phyloP scores from a whole-genome alignment of 371 early-diverging fungal genomes.

The Syncephalastrum racemosum region DNA sequence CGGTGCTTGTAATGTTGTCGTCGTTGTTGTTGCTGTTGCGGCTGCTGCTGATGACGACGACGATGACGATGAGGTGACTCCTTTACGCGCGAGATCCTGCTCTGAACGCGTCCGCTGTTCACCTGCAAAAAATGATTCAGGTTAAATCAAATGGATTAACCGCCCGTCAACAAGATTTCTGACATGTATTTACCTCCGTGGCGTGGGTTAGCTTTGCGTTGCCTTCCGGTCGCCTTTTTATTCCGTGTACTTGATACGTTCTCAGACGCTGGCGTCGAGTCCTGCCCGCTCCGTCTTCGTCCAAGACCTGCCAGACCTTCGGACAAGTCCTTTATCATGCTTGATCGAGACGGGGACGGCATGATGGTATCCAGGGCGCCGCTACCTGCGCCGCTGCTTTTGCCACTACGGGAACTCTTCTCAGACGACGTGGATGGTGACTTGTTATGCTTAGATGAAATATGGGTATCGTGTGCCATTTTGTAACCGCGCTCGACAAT shows the following conservation, averaged over 20 bases:
- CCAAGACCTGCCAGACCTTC: slow-evolving; percentile 27
- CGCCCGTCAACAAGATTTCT: slow-evolving; percentile 2
- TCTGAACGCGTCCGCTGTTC: slow-evolving; percentile 36
- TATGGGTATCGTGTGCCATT: slow-evolving; percentile 12
- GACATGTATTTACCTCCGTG: not conserved
- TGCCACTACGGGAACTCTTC: slow-evolving; percentile 19
- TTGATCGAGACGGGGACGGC: slow-evolving; percentile 33
- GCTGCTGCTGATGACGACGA: slow-evolving; percentile 6
- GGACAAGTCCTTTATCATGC: slow-evolving; percentile 30
- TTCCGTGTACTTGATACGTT: slow-evolving; percentile 8
- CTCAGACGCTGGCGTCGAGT: slow-evolving; percentile 1
- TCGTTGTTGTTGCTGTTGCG: no score
- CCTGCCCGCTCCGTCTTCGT: slow-evolving; percentile 32
- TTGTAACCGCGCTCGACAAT: slow-evolving; percentile 42
- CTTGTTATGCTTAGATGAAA: slow-evolving; percentile 27
- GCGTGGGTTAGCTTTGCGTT: slow-evolving; percentile 6
- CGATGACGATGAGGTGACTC: not conserved
- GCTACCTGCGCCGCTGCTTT: slow-evolving; percentile 8
- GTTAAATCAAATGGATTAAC: slow-evolving; percentile 6
- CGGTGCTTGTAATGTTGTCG: slow-evolving; percentile 1
- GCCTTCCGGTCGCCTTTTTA: not conserved
- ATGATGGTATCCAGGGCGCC: slow-evolving; percentile 9
- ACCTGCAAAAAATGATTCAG: slow-evolving; percentile 7
- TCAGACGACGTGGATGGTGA: slow-evolving; percentile 41
- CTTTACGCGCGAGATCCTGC: slow-evolving; percentile 31